Evolutionary conservation across 176 grass and related monocot species (phyloP).

Genomic region (Triticum urartu): DNA sequence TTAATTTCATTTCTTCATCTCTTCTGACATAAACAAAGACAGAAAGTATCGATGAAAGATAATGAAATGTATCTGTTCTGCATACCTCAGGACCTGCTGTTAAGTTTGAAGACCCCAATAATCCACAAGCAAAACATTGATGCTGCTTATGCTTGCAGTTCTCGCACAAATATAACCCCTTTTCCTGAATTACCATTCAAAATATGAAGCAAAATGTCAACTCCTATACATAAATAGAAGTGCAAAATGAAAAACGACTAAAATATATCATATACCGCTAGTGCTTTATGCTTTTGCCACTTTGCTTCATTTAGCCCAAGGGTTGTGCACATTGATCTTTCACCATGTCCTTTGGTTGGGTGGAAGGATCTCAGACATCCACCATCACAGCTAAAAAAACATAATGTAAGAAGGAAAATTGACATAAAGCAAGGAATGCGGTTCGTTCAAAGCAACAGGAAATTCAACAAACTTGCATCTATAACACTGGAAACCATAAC

Average conservation of each 20-base stretch:
- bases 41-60: neutral
- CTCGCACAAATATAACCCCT: slow-evolving; percentile 34
- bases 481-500: neutral
- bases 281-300: neutral
- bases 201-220: slow-evolving; percentile 17
- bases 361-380: slow-evolving; percentile 61
- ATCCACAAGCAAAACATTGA: slow-evolving; percentile 63
- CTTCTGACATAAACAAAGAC: slow-evolving; percentile 1
- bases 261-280: slow-evolving; percentile 40
- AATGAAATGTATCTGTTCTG: neutral
- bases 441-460: neutral
- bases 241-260: neutral
- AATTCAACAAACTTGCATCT: neutral
- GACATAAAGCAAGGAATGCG: neutral
- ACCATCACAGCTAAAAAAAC: slow-evolving; percentile 53
- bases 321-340: slow-evolving; percentile 31
- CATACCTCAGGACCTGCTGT: slow-evolving; percentile 38
- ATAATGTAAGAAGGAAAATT: slow-evolving; percentile 33
- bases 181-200: slow-evolving; percentile 30
- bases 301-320: slow-evolving; percentile 38
- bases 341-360: slow-evolving; percentile 31
- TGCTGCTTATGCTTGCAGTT: slow-evolving; percentile 31
- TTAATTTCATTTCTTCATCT: neutral
- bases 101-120: slow-evolving; percentile 52
- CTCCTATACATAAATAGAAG: slow-evolving; percentile 23